These are phyloP conservation scores for Phytopythium chamaehyphon DNA, from an alignment of 352 stramenopile species.

Conservation along the genomic window DNA sequence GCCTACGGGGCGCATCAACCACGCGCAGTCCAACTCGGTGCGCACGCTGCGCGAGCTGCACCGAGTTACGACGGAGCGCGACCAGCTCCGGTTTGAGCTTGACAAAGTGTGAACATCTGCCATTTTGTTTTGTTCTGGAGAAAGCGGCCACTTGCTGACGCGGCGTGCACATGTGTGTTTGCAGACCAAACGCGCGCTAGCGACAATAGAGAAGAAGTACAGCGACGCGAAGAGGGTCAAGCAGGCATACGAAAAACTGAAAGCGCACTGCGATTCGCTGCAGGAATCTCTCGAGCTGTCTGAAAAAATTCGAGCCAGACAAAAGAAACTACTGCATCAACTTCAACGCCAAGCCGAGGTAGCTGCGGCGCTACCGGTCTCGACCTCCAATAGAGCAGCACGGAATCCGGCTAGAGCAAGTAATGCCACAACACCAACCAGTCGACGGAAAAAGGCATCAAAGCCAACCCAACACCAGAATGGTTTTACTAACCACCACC, in stretches of 20 bases:
- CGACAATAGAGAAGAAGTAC: slow-evolving; percentile 38
- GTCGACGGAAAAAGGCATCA: too few relatives aligned
- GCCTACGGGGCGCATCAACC: slow-evolving; percentile 8
- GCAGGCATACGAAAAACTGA: slow-evolving; percentile 64
- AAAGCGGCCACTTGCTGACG: not conserved
- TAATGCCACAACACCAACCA: too few relatives aligned
- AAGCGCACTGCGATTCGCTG: slow-evolving; percentile 66
- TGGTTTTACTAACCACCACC: too few relatives aligned
- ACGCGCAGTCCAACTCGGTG: slow-evolving; percentile 14
- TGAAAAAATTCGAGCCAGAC: slow-evolving; percentile 65
- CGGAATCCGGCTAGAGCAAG: too few relatives aligned
- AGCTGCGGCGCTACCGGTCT: slow-evolving; percentile 1
- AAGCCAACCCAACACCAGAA: too few relatives aligned
- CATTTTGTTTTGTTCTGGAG: not conserved
- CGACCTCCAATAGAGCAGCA: too few relatives aligned
- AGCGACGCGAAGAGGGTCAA: slow-evolving; percentile 43
- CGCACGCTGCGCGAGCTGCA: slow-evolving; percentile 53
- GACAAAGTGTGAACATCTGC: slow-evolving; percentile 61
- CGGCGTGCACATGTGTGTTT: not conserved
- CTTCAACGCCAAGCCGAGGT: slow-evolving; percentile 34
- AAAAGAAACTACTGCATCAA: slow-evolving; percentile 79
- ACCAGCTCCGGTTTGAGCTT: slow-evolving; percentile 75
- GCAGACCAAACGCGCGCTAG: slow-evolving; percentile 43
- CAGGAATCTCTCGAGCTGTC: slow-evolving; percentile 79
- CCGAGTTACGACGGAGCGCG: slow-evolving; percentile 58